Percentiles rank a stretch among this genome's conserved stretches.
These are phyloP conservation scores for Alternaria hordeiaustralica DNA, from an alignment of 2,329 filamentous ascomycete genomes.

Conservation along the genomic window DNA sequence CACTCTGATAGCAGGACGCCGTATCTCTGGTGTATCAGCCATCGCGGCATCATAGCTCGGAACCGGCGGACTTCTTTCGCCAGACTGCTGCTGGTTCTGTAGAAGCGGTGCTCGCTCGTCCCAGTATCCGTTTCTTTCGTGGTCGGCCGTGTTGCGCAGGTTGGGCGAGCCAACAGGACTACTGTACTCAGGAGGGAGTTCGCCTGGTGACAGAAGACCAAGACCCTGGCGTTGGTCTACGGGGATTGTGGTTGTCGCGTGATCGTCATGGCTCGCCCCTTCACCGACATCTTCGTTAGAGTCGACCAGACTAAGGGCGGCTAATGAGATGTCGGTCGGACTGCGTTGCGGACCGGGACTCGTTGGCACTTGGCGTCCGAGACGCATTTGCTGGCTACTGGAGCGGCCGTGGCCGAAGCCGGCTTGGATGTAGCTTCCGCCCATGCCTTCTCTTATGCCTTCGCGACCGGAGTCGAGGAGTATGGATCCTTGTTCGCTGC, in stretches of 20 bases:
- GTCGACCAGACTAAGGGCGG: conserved; percentile 77
- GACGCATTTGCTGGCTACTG: conserved; percentile 77
- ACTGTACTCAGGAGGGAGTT: conserved; percentile 59
- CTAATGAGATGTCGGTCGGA: conserved; percentile 94
- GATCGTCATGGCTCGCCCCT: conserved; percentile 64
- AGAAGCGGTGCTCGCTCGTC: conserved; percentile 61
- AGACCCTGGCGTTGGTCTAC: conserved; percentile 32
- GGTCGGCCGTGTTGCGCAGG: conserved; percentile 62
- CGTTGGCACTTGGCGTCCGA: conserved; percentile 70
- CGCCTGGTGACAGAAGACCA: conserved; percentile 44
- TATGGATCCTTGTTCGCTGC: conserved; percentile 95
- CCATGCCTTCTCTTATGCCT: conserved; percentile 61
- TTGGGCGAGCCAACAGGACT: conserved; percentile 51
- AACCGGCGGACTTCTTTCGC: conserved; percentile 66
- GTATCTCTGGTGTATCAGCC: conserved; percentile 64
- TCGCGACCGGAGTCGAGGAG: conserved; percentile 80
- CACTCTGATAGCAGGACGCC: conserved; percentile 30
- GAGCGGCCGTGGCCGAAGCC: conserved; percentile 70
- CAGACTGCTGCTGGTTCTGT: conserved; percentile 29
- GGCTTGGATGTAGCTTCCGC: conserved; percentile 55
- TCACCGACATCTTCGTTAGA: conserved; percentile 73
- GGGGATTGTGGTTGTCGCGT: conserved; percentile 22
- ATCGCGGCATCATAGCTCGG: conserved; percentile 83
- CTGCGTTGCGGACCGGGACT: conserved; percentile 89
- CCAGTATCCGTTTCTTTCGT: conserved; percentile 44